Percentiles rank a stretch among this genome's conserved stretches.
These are phyloP conservation scores for Aspergillus niger DNA, from an alignment of 2,329 filamentous ascomycete species.

Conservation along the genomic window DNA sequence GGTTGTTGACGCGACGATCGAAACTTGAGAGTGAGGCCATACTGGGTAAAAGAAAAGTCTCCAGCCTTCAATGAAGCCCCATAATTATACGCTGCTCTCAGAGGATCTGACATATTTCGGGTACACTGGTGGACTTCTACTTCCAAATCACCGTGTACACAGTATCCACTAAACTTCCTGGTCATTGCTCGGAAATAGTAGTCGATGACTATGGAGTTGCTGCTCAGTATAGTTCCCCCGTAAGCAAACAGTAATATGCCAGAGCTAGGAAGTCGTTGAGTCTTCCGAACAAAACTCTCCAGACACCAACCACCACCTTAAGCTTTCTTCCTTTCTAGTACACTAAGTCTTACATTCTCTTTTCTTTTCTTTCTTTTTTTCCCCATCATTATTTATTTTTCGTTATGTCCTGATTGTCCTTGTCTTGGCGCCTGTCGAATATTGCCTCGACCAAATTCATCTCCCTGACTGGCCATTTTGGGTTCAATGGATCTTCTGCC, in stretches of 20 bases:
- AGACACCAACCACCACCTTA: not conserved
- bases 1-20: slow-evolving; percentile 13
- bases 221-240: not conserved
- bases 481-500: not conserved
- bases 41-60: not conserved
- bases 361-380: not conserved
- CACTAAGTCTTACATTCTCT: not conserved
- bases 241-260: not conserved
- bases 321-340: not conserved
- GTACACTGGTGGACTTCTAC: not conserved
- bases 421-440: not conserved
- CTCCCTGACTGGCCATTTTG: not conserved
- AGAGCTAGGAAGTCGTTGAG: not conserved
- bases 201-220: not conserved
- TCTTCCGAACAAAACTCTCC: not conserved
- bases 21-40: not conserved
- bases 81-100: not conserved
- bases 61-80: not conserved
- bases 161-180: not conserved
- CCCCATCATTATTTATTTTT: not conserved
- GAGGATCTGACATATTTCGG: not conserved
- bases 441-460: not conserved
- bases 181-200: not conserved
- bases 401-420: not conserved
- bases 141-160: no score